A percentile compares a stretch with the other conserved stretches of the same genome.
Evolutionary conservation across 352 stramenopile species (phyloP).

Genomic region (Pythium monospermum): DNA sequence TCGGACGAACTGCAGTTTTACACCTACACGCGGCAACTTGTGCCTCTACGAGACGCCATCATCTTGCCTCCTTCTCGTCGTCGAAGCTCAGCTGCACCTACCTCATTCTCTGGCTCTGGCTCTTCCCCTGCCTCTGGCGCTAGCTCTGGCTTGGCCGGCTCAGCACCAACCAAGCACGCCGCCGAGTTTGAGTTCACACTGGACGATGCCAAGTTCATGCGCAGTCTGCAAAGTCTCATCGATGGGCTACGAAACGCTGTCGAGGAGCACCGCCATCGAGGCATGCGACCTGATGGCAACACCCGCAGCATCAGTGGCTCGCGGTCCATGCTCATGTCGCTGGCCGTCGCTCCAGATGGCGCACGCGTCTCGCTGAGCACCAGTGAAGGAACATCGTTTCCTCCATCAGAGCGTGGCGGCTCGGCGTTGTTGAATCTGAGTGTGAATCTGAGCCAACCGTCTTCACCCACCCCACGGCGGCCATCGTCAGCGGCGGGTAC

Average conservation of each 20-base stretch:
- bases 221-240: conserved; percentile 57
- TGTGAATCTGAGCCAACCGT: background rate
- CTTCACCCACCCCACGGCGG: no score
- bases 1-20: conserved; percentile 75
- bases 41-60: conserved; percentile 62
- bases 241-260: conserved; percentile 75
- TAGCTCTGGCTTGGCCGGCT: no score
- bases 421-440: background rate
- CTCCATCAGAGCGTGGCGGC: background rate
- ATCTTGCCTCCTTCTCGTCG: conserved; percentile 10
- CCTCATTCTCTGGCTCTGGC: no score
- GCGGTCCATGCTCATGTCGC: background rate
- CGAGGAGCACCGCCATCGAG: conserved; percentile 48
- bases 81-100: conserved; percentile 8
- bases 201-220: conserved; percentile 63
- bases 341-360: no score
- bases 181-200: conserved; percentile 25
- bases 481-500: no score
- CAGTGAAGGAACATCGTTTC: background rate
- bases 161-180: no score
- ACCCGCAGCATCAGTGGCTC: background rate
- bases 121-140: no score
- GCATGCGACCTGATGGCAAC: no score
- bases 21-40: conserved; percentile 74
- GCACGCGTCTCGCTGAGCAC: background rate